Evolutionary conservation across 2,329 filamentous ascomycete genomes (phyloP).

Genomic region (Dendryphion nanum): DNA sequence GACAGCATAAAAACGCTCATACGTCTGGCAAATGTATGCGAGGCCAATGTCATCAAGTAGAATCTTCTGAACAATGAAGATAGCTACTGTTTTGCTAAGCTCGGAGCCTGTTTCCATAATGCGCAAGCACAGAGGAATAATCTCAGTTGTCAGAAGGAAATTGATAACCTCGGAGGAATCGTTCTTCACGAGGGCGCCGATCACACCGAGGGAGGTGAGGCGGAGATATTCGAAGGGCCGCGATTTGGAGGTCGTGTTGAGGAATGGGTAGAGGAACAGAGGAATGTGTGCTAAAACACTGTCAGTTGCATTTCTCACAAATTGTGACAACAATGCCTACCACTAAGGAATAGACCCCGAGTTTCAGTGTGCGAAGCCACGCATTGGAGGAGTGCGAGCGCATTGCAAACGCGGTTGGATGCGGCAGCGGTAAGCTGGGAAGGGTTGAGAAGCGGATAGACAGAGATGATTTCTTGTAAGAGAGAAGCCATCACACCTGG

Average conservation of each 20-base stretch:
- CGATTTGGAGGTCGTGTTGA: constrained; percentile 98
- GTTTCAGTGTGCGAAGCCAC: constrained; percentile 98
- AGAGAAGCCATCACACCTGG: constrained; percentile 96
- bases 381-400: constrained; percentile 90
- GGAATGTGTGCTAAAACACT: constrained; percentile 83
- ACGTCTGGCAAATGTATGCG: constrained; percentile 98
- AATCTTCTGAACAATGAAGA: constrained; percentile 99
- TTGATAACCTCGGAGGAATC: constrained; percentile 99
- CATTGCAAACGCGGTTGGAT: constrained; percentile 96
- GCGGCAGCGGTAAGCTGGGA: constrained; percentile 97
- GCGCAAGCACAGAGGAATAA: constrained; percentile 92
- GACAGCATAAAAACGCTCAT: constrained; percentile 97
- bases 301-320: constrained; percentile 1
- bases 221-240: constrained; percentile 96
- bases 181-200: constrained; percentile 96
- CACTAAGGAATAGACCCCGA: constrained; percentile 86
- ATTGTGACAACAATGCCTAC: constrained; percentile 47
- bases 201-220: constrained; percentile 91
- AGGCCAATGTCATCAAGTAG: constrained; percentile 93
- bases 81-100: constrained; percentile 97
- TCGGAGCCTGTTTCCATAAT: constrained; percentile 99
- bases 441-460: constrained; percentile 94
- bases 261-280: constrained; percentile 94
- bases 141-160: constrained; percentile 96
- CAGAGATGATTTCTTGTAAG: constrained; percentile 97